A percentile compares a stretch with the other conserved stretches of the same genome.
These are phyloP conservation scores for Tricholoma bakamatsutake DNA, from an alignment of 768 basidiomycete genomes.

Conservation along the genomic window DNA sequence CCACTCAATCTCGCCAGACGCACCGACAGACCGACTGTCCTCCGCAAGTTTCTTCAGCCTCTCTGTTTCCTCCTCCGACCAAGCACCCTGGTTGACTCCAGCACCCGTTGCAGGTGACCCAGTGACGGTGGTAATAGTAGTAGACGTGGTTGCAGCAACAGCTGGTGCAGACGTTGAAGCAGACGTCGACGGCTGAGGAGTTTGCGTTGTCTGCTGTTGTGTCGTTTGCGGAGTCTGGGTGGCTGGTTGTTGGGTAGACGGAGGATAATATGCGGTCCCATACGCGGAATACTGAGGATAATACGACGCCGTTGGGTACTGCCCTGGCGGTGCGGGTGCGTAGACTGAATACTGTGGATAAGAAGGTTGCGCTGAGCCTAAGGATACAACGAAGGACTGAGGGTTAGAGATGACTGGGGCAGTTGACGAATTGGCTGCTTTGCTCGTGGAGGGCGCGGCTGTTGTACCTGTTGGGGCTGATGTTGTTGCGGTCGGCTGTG, in stretches of 20 bases:
- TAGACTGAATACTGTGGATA: slow-evolving; percentile 44
- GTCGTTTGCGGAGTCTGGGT: slow-evolving; percentile 8
- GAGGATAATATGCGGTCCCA: slow-evolving; percentile 18
- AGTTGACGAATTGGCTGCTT: slow-evolving; percentile 31
- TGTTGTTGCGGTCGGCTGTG: slow-evolving; percentile 21
- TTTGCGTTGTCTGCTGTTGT: slow-evolving; percentile 6
- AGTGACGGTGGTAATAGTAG: slow-evolving; percentile 16
- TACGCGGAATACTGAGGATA: slow-evolving; percentile 43
- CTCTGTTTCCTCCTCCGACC: slow-evolving; percentile 76
- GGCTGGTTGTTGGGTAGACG: slow-evolving; percentile 13
- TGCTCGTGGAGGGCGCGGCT: slow-evolving; percentile 21
- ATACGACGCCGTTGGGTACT: slow-evolving; percentile 60
- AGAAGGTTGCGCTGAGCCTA: slow-evolving; percentile 41
- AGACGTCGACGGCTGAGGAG: slow-evolving; percentile 8
- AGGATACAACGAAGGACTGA: slow-evolving; percentile 65
- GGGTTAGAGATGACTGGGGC: slow-evolving; percentile 58
- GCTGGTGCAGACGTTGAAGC: slow-evolving; percentile 15
- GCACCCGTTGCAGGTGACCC: slow-evolving; percentile 25
- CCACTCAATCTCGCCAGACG: slow-evolving; percentile 69
- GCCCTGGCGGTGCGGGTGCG: slow-evolving; percentile 23
- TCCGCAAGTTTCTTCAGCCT: slow-evolving; percentile 64
- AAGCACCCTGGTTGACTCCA: slow-evolving; percentile 58
- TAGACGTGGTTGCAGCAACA: slow-evolving; percentile 17
- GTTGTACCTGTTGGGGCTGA: slow-evolving; percentile 24
- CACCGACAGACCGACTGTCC: slow-evolving; percentile 44